Evolutionary conservation across 192 early-diverging fungal species (phyloP), one percentile per base, ranked within the genome.

Genomic region (Funneliformis geosporum): DNA sequence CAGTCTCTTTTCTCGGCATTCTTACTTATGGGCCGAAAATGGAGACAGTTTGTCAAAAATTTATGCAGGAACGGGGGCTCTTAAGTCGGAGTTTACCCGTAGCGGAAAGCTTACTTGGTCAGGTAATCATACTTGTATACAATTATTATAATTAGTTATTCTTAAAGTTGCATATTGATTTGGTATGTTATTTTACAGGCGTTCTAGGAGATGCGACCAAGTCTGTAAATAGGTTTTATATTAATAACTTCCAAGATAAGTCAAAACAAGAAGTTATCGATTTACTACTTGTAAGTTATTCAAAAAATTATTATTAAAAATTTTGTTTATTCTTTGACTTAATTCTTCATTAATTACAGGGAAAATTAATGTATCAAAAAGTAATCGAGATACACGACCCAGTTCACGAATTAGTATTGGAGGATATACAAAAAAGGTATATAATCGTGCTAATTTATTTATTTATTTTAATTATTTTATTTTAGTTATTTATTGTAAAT

Each of bases 241-340:
- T 97, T 82, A 97, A 96, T 84, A 98, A 95, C 76, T 96, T 99
- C 76, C 92, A 95, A 80, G 98, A 99, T 86, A 96, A 95, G 76
- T 89, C 89, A 50, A 93, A 95, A 69, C 98, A 99, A 83, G 94
- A 95, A 82, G 90, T 93, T 21, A 99, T 99, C 72, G 96, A 99
- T 61, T 75, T 92, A 33, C 81, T 99, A 4, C 84, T 99, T 65
- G 97, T 87, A 85, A 79, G 84, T 78, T 69, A 8, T 14, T 38
- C 6, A 18, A 14, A 38, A 39, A 67, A 10, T n/a, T 11, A 40
- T 3, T 21, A 9, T 40, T 42, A 43, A 69, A 38, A 67, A 33
- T 42, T 44, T 39, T 21, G 33, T n/a, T 28, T 72, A 44, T 43
- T 43, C 8, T 18, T 23, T 18, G 38, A 42, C 42, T 44, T 72